Conservation (phyloP, 345 rosid genomes). For the Boechera stricta region DNA sequence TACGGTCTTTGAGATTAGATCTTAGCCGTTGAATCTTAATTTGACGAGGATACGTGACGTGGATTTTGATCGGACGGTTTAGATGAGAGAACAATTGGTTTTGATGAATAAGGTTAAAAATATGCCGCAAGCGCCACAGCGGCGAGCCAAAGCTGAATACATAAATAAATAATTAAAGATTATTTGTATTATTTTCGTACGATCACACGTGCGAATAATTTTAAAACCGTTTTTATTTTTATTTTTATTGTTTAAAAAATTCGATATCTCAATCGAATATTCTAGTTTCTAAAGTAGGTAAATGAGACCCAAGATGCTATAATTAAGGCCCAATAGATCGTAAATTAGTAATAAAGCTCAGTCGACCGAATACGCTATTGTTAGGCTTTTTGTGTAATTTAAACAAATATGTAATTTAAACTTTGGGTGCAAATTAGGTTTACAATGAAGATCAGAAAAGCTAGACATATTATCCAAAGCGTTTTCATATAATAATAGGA, state of each 20-base stretch:
- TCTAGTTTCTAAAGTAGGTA: not conserved
- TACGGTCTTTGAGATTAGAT: constrained; percentile 60
- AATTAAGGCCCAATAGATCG: constrained; percentile 1
- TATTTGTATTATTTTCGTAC: not conserved
- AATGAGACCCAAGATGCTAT: not conserved
- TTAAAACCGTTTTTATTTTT: not conserved
- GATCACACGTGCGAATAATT: constrained; percentile 33
- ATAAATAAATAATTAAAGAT: not conserved
- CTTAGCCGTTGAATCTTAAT: constrained; percentile 59
- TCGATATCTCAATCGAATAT: not conserved
- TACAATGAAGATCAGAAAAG: too few species aligned
- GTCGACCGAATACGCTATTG: not conserved
- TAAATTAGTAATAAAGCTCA: not conserved
- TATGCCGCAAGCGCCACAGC: constrained; percentile 27
- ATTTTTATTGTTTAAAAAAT: not conserved
- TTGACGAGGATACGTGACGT: constrained; percentile 63
- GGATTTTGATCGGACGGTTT: constrained; percentile 54
- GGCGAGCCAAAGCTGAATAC: constrained; percentile 36
- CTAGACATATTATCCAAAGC: too few species aligned
- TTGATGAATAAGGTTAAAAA: constrained; percentile 35
- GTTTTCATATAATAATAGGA: too few species aligned
- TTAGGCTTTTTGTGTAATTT: not conserved
- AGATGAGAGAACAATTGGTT: constrained; percentile 45
- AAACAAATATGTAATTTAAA: too few species aligned
- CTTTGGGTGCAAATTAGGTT: not conserved